Evolutionary conservation across 208 protist genomes (phyloP).

Genomic region (Wallacemonas sp.): DNA sequence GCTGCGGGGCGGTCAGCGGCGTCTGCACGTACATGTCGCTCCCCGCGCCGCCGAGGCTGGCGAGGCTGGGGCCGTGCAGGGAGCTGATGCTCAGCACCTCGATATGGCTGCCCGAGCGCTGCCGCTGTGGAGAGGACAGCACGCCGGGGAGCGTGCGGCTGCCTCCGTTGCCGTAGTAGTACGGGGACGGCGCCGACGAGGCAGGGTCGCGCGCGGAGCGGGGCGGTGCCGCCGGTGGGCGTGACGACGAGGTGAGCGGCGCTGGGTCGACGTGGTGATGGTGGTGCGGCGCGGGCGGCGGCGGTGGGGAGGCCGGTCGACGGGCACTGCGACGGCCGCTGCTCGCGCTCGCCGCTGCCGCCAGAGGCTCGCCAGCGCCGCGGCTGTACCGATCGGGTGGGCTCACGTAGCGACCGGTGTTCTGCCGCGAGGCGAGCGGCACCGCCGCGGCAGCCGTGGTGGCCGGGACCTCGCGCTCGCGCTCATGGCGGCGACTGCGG

Average conservation of each 20-base stretch:
- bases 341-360: not conserved
- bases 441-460: not conserved
- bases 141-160: slow-evolving; percentile 1
- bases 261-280: not conserved
- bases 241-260: not conserved
- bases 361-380: not conserved
- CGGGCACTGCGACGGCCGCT: slow-evolving; percentile 4
- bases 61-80: slow-evolving; percentile 1
- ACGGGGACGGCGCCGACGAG: slow-evolving; percentile 1
- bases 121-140: slow-evolving; percentile 8
- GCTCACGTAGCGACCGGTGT: slow-evolving; percentile 20
- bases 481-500: slow-evolving; percentile 12
- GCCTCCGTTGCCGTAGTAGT: slow-evolving; percentile 11
- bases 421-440: not conserved
- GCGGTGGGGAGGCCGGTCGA: slow-evolving; percentile 14
- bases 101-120: slow-evolving; percentile 37
- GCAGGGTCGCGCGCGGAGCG: not conserved
- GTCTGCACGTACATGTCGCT: slow-evolving; percentile 13
- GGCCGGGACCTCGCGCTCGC: not conserved
- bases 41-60: not conserved
- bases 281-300: slow-evolving; percentile 2
- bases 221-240: not conserved
- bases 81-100: slow-evolving; percentile 47
- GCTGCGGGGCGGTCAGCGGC: not conserved
- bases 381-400: slow-evolving; percentile 5